These are phyloP conservation scores for Psilocybe azurescens DNA, from an alignment of 768 basidiomycete genomes.

Conservation along the genomic window DNA sequence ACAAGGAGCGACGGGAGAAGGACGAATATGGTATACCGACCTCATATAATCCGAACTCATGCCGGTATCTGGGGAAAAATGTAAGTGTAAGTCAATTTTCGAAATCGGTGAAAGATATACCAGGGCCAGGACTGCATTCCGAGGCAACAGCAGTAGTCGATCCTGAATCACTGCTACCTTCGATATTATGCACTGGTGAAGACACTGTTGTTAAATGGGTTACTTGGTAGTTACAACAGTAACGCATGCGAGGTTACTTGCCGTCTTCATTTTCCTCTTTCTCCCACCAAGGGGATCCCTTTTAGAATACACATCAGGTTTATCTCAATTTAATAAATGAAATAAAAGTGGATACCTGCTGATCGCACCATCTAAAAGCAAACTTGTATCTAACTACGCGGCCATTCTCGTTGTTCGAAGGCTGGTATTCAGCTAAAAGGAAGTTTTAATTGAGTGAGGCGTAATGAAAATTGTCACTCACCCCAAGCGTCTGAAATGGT, in stretches of 20 bases:
- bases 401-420: conserved; percentile 48
- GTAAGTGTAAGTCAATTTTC: background rate
- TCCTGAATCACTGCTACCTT: background rate
- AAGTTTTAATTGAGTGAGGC: background rate
- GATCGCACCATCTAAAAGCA: conserved; percentile 83
- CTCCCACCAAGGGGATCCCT: conserved; percentile 57
- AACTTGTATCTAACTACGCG: conserved; percentile 82
- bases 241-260: too few species aligned
- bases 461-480: conserved; percentile 31
- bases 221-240: too few species aligned
- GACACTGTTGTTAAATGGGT: too few species aligned
- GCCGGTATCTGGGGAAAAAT: too few species aligned
- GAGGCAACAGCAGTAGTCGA: background rate
- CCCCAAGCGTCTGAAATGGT: conserved; percentile 75
- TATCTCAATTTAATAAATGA: background rate
- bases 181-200: too few species aligned
- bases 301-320: background rate
- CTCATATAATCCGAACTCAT: too few species aligned
- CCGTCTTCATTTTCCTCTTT: background rate
- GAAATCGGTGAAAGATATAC: background rate
- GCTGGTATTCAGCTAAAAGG: conserved; percentile 65
- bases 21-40: too few species aligned
- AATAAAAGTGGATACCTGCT: conserved; percentile 47
- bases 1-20: too few species aligned
- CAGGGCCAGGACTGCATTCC: background rate